Evolutionary conservation across 345 rosid species (phyloP).

Genomic region (Citrus australasica): DNA sequence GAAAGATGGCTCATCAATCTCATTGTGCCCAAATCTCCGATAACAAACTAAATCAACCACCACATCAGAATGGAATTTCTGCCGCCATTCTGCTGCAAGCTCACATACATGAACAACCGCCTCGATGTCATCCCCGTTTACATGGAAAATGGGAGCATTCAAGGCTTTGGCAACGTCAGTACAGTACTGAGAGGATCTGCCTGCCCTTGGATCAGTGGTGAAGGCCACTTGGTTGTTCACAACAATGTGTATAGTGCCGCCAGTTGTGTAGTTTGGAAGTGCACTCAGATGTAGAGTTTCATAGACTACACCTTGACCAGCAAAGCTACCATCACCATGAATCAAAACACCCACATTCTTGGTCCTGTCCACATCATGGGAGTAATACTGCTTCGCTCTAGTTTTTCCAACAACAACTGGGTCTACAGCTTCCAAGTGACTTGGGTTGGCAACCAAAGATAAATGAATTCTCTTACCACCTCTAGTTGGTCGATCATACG

Average conservation of each 20-base stretch:
- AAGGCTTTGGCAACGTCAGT: slow-evolving; percentile 90
- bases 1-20: slow-evolving; percentile 82
- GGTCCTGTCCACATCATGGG: slow-evolving; percentile 57
- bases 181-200: slow-evolving; percentile 85
- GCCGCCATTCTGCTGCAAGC: slow-evolving; percentile 92
- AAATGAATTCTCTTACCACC: slow-evolving; percentile 84
- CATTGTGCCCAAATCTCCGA: slow-evolving; percentile 80
- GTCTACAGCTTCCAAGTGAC: slow-evolving; percentile 90
- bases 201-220: slow-evolving; percentile 74
- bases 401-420: slow-evolving; percentile 85
- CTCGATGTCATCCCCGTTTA: slow-evolving; percentile 73
- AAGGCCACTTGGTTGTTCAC: slow-evolving; percentile 91
- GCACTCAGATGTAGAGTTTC: slow-evolving; percentile 90
- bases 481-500: slow-evolving; percentile 84
- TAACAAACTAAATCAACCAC: slow-evolving; percentile 80
- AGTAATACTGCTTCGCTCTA: slow-evolving; percentile 78
- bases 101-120: slow-evolving; percentile 77
- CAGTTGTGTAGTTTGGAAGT: slow-evolving; percentile 74
- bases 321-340: slow-evolving; percentile 92
- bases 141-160: slow-evolving; percentile 79
- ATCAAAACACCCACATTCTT: slow-evolving; percentile 74
- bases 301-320: slow-evolving; percentile 88
- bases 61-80: slow-evolving; percentile 78
- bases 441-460: slow-evolving; percentile 85
- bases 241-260: slow-evolving; percentile 88